Conservation (phyloP, 768 basidiomycete species). For the Clathrus columnatus region DNA sequence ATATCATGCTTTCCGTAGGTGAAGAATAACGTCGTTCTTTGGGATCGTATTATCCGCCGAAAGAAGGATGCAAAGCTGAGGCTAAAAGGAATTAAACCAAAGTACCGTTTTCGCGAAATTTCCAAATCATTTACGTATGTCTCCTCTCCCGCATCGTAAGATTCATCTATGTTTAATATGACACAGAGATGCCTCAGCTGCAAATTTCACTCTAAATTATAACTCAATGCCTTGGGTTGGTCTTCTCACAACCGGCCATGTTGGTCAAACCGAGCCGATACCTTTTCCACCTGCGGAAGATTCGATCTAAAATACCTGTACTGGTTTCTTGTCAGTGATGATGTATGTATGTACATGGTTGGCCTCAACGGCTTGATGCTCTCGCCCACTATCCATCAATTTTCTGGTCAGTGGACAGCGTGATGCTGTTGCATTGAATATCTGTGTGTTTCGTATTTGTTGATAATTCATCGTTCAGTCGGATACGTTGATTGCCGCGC, state of each 20-base stretch:
- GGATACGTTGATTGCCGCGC: too few relatives aligned
- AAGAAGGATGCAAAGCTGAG: slow-evolving; percentile 66
- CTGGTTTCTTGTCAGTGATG: too few relatives aligned
- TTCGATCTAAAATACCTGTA: neutral
- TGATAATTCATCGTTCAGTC: too few relatives aligned
- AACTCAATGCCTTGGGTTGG: slow-evolving; percentile 91
- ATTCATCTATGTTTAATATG: neutral
- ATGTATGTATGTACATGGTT: too few relatives aligned
- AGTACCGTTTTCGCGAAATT: slow-evolving; percentile 75
- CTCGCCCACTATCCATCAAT: too few relatives aligned
- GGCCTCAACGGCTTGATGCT: too few relatives aligned
- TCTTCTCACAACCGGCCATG: slow-evolving; percentile 68
- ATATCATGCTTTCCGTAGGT: slow-evolving; percentile 33
- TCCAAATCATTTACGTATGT: slow-evolving; percentile 69
- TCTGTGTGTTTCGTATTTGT: too few relatives aligned
- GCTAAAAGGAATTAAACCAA: slow-evolving; percentile 56
- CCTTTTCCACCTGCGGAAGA: slow-evolving; percentile 16
- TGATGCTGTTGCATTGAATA: too few relatives aligned
- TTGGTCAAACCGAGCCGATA: slow-evolving; percentile 32
- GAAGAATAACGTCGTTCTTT: slow-evolving; percentile 74
- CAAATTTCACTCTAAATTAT: slow-evolving; percentile 71
- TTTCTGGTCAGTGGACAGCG: too few relatives aligned
- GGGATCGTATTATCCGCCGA: slow-evolving; percentile 86
- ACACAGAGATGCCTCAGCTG: slow-evolving; percentile 51
- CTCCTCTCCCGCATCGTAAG: neutral